phyloP scores from a whole-genome alignment of 2,329 filamentous ascomycete species.

The Aspergillus amoenus region DNA sequence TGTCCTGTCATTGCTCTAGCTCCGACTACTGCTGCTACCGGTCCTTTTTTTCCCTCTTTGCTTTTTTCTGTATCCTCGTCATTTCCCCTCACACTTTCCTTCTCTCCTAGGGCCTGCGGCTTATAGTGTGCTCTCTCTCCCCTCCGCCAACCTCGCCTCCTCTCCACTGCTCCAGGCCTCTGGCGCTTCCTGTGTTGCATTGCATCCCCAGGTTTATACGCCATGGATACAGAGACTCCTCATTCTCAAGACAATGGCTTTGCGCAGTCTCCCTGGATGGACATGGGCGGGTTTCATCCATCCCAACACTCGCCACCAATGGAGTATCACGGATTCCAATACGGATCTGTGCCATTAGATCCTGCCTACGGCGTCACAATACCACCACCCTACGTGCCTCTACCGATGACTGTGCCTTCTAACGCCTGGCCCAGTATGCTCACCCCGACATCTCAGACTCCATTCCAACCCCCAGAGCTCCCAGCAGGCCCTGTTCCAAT shows the following conservation, averaged over 20 bases:
- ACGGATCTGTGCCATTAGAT: constrained; percentile 62
- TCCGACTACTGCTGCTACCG: not conserved
- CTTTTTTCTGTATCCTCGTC: constrained; percentile 8
- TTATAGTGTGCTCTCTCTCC: constrained; percentile 3
- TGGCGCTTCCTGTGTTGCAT: not conserved
- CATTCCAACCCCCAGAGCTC: constrained; percentile 60
- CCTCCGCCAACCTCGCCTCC: constrained; percentile 28
- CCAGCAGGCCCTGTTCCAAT: constrained; percentile 59
- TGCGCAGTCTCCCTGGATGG: constrained; percentile 46
- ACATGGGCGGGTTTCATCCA: constrained; percentile 44
- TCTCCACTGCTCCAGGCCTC: not conserved
- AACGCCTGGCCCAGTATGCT: constrained; percentile 78
- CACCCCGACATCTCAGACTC: constrained; percentile 61
- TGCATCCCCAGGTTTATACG: constrained; percentile 6
- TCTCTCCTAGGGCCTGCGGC: constrained; percentile 7
- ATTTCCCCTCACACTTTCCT: constrained; percentile 8
- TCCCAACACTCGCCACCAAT: constrained; percentile 69
- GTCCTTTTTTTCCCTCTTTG: constrained; percentile 10
- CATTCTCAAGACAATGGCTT: constrained; percentile 46
- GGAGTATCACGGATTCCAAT: constrained; percentile 66
- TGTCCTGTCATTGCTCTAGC: constrained; percentile 1
- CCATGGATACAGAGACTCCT: constrained; percentile 48
- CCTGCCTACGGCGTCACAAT: constrained; percentile 55
- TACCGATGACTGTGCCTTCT: constrained; percentile 70
- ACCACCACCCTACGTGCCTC: constrained; percentile 56